These are phyloP conservation scores for Cryoendolithus antarcticus DNA, from an alignment of 2,329 filamentous ascomycete species.

Conservation along the genomic window DNA sequence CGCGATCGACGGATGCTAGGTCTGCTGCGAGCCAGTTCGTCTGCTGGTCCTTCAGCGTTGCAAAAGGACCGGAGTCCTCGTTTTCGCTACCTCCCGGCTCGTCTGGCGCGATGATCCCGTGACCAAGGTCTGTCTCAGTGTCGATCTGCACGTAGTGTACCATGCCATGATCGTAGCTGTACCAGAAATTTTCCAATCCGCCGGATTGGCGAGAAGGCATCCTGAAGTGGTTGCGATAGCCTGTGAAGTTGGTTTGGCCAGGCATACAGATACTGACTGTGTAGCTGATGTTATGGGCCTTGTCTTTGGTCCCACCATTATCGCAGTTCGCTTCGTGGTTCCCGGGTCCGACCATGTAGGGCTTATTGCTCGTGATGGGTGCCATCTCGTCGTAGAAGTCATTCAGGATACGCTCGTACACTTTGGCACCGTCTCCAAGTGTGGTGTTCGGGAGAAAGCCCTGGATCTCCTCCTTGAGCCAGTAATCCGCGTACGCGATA, in stretches of 20 bases:
- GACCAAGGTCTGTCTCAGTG: slow-evolving; percentile 38
- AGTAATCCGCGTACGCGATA: slow-evolving; percentile 48
- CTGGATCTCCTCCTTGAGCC: slow-evolving; percentile 36
- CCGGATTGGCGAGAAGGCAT: slow-evolving; percentile 37
- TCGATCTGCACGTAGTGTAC: slow-evolving; percentile 39
- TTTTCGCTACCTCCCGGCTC: slow-evolving; percentile 25
- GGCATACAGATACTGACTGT: slow-evolving; percentile 40
- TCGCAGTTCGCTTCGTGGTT: slow-evolving; percentile 40
- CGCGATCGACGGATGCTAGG: slow-evolving; percentile 32
- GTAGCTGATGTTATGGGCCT: slow-evolving; percentile 24
- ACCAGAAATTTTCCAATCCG: slow-evolving; percentile 41
- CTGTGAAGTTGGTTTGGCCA: slow-evolving; percentile 41
- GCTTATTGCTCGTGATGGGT: slow-evolving; percentile 29
- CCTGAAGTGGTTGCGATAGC: slow-evolving; percentile 38
- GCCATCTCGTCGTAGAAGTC: slow-evolving; percentile 45
- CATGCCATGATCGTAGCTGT: slow-evolving; percentile 41
- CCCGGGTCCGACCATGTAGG: slow-evolving; percentile 40
- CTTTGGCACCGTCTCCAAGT: slow-evolving; percentile 35
- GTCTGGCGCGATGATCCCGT: slow-evolving; percentile 34
- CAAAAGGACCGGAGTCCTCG: slow-evolving; percentile 39
- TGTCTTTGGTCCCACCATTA: slow-evolving; percentile 30
- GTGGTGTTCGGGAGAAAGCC: slow-evolving; percentile 13
- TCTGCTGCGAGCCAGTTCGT: slow-evolving; percentile 35
- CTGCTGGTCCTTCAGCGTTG: slow-evolving; percentile 30
- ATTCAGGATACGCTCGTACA: slow-evolving; percentile 45